Conservation (phyloP, 306 rosid genomes). For the Vicia faba region DNA sequence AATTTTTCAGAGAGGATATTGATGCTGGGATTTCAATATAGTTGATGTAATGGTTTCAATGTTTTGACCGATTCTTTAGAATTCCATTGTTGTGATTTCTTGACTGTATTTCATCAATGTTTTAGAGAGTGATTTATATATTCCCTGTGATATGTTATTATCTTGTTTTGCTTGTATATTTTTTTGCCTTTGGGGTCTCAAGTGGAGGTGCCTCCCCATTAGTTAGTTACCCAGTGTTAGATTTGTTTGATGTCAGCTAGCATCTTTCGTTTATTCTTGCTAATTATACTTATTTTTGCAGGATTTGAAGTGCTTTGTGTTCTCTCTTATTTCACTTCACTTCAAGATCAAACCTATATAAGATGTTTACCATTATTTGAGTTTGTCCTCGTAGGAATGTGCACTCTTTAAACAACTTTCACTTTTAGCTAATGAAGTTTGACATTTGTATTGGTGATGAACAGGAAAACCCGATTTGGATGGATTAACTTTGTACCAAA, state of each 20-base stretch:
- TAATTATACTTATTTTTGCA: conserved; percentile 47
- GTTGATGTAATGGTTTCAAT: not conserved
- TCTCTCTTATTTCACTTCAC: conserved; percentile 93
- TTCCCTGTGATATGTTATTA: not conserved
- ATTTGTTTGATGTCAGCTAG: conserved; percentile 15
- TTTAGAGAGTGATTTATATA: not conserved
- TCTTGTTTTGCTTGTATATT: not conserved
- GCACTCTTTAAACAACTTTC: conserved; percentile 17
- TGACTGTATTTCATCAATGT: not conserved
- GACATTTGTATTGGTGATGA: conserved; percentile 10
- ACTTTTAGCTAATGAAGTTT: conserved; percentile 21
- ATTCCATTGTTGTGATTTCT: conserved; percentile 17
- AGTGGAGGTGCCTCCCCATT: not conserved
- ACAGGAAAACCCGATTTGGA: conserved; percentile 20
- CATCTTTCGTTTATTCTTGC: not conserved
- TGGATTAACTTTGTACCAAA: conserved; percentile 14
- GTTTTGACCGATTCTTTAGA: conserved; percentile 7
- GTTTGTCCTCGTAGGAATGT: conserved; percentile 23
- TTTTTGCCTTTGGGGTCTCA: not conserved
- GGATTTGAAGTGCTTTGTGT: conserved; percentile 97
- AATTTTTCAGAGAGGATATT: not conserved
- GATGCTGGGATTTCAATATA: not conserved
- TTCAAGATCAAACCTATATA: conserved; percentile 96
- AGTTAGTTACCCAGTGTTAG: not conserved
- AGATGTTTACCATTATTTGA: conserved; percentile 25